Evolutionary conservation across 192 early-diverging fungal genomes (phyloP).

Genomic region (Gonapodya sp.): DNA sequence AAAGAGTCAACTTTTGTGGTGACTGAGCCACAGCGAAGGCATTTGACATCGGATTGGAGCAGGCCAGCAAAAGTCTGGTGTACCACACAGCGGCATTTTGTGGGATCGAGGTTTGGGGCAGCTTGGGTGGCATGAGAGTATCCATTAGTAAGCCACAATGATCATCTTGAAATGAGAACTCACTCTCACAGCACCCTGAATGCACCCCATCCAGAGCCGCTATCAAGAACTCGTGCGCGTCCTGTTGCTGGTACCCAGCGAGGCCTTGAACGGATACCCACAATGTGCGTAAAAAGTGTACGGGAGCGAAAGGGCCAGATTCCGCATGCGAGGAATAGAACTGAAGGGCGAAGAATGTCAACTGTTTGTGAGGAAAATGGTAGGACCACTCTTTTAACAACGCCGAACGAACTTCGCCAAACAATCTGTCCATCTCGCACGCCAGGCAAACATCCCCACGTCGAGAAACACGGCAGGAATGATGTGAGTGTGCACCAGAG

Average conservation of each 20-base stretch:
- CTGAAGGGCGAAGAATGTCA: neutral
- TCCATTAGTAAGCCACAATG: neutral
- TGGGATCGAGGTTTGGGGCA: neutral
- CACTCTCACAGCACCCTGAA: slow-evolving; percentile 41
- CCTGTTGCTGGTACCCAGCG: slow-evolving; percentile 90
- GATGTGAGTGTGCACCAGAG: slow-evolving; percentile 73
- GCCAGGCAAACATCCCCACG: slow-evolving; percentile 61
- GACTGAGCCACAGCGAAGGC: slow-evolving; percentile 63
- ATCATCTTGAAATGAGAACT: slow-evolving; percentile 14
- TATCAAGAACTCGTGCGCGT: slow-evolving; percentile 96
- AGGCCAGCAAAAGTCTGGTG: slow-evolving; percentile 85
- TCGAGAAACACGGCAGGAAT: slow-evolving; percentile 40
- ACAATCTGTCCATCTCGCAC: slow-evolving; percentile 81
- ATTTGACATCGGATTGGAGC: slow-evolving; percentile 79
- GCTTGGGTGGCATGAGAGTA: neutral
- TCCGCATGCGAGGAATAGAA: neutral
- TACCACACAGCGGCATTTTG: slow-evolving; percentile 70
- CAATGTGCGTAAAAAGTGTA: slow-evolving; percentile 72
- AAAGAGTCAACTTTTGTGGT: slow-evolving; percentile 79
- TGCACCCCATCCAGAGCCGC: slow-evolving; percentile 82
- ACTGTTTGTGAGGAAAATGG: neutral
- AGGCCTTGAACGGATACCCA: slow-evolving; percentile 81
- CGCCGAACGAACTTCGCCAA: slow-evolving; percentile 56
- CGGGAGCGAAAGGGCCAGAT: slow-evolving; percentile 64
- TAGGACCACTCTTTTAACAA: too few relatives aligned